Evolutionary conservation across 129 eudicot species (phyloP), one percentile per base, ranked within the genome.

Genomic region (Rutidosis leptorrhynchoides): DNA sequence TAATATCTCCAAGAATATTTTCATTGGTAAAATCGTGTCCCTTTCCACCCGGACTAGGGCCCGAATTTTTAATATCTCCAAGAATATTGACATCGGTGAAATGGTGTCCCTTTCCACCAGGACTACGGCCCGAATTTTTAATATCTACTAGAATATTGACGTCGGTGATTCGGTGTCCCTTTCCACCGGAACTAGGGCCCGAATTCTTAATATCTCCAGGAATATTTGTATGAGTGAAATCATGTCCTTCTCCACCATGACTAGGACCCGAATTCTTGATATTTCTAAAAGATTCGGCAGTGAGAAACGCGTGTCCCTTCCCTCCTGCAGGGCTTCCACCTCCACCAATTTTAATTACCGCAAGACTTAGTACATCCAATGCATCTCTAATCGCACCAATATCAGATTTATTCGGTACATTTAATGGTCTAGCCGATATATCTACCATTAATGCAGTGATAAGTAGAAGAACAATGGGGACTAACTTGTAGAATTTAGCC

Each of bases 371-470:
- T 21, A 42, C 68, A 7, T 58, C 67, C 8, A 62, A 20, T 9
- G 65, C 29, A 64, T 51, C 27, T 35, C 29, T 49, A 42, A 67
- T 58, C 5, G 46, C 73, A 25, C 62, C 46, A 19, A 6, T 37
- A 20, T 16, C 21, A 4, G 65, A 19, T 12, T 69, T 49, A 10
- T n/a, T n/a, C n/a, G 17, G 28, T 9, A n/a, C 67, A 21, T 7
- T 58, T 27, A 83, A 64, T 21, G 85, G 84, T 7, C 94, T 83
- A 28, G 89, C 86, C 29, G 65, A 59, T 27, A 62, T 24, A 7
- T 6, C 16, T 16, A 67, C 23, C 35, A 27, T 28, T 23, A 74
- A 5, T 3, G 53, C 53, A 24, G 60, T 67, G 2, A 77, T 22
- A 66, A 77, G 40, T 33, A 79, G 28, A 59, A 71, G 21, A 21